Evolutionary conservation across 306 rosid species (phyloP), one percentile per base, ranked within the genome.

Genomic region (Cucumis hystrix): DNA sequence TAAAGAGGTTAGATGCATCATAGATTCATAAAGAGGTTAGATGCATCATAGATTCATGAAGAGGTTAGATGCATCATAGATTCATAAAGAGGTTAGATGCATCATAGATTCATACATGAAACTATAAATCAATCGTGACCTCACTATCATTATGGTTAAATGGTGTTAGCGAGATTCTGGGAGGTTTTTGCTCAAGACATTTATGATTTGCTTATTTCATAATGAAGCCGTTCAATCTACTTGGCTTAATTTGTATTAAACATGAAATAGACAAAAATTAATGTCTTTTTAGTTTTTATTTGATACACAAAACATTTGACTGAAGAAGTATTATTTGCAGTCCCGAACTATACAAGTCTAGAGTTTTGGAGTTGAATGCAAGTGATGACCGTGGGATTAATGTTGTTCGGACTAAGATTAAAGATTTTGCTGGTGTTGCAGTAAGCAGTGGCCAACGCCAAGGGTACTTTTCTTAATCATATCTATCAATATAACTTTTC

Each of bases 381-480:
- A 95, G 99, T 85, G 99, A 90, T 85, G 99, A 95, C 71, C 95
- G 96, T 58, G 99, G 97, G 55, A 95, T 95, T 78, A 92, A 92
- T 59, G 93, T 95, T 78, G 99, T 95, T 61, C 84, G 97, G 77
- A 95, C 99, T 66, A 95, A 92, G 85, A 95, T 95, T 8, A 95
- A 95, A 59, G 85, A 87, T 86, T 95, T 95, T 78, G 99, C 97
- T 28, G 92, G 86, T n/a, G 87, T 89, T 15, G 96, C 99, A 62
- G 97, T 92, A 52, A 89, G 92, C 78, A 79, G 90, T 28, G 78
- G 37, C 67, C 87, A 78, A 43, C 82, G 69, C 20, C 88, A 82
- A 66, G 91, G 87, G 99, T 92, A 79, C 57, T 71, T 68, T 13
- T 62, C 77, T 20, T 33, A 45, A 64, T 20, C 43, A 17, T 30